Evolutionary conservation across 345 rosid genomes (phyloP), one percentile per base, ranked within the genome.

Genomic region (Cardamine chenopodiifolia): DNA sequence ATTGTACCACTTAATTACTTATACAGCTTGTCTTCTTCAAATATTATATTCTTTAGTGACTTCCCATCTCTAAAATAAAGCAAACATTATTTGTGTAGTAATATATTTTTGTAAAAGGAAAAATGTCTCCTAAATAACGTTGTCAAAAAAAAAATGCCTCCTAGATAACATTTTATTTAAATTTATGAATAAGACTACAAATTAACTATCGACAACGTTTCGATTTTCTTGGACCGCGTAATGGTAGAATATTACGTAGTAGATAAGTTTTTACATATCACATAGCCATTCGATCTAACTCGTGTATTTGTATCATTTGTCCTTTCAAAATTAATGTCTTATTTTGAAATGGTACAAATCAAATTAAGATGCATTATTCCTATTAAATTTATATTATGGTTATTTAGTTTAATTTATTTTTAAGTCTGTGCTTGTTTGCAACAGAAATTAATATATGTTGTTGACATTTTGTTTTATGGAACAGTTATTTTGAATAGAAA

Each of bases 201-300:
- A 69, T 4, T 32, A 70, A 14, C 60, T 28, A n/a, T 47, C 8
- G 37, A 31, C 25, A 70, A 19, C 34, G 20, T 13, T 68, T 58
- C 1, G 22, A 19, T 29, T 6, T 64, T 8, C 9, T 45, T 7
- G 28, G 44, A 29, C 22, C n/a, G 1, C 50, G 17, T 42, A 26
- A 28, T 23, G 8, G 22, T 9, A 8, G 6, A 26, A 61, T 3
- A 37, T 44, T 29, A 29, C 12, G 14, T 56, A 44, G 15, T 55
- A 14, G n/a, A 70, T 1, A 28, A 57, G 31, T 44, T 57, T 2
- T 42, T 19, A 57, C 28, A 10, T 44, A 17, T 11, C n/a, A 29
- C 25, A 13, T 13, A 14, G 1, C n/a, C 45, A 40, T 13, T 64
- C 0, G 13, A 47, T 26, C 13, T 64, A 20, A 4, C 26, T 20